phyloP scores from a whole-genome alignment of 805 yeast genomes.

The Metahyphopichia silvanorum region DNA sequence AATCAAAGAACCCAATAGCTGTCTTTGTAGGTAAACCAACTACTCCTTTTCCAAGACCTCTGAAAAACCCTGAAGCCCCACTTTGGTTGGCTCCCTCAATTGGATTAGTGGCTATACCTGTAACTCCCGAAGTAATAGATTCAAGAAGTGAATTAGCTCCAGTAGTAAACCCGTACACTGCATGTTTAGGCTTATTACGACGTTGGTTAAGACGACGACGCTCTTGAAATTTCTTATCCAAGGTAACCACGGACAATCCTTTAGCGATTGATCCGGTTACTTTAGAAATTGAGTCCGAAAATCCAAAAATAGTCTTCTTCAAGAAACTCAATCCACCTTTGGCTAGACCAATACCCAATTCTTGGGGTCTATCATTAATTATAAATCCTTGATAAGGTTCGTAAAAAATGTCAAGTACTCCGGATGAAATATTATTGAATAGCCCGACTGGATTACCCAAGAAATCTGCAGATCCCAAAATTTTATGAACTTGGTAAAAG shows the following conservation, averaged over 20 bases:
- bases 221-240: conserved; percentile 83
- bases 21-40: conserved; percentile 96
- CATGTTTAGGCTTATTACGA: conserved; percentile 79
- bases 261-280: conserved; percentile 93
- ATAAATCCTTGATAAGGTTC: conserved; percentile 97
- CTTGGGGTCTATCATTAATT: conserved; percentile 93
- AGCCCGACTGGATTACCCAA: conserved; percentile 97
- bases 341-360: conserved; percentile 90
- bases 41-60: conserved; percentile 92
- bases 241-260: conserved; percentile 86
- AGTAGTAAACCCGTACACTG: conserved; percentile 74
- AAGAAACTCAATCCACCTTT: conserved; percentile 94
- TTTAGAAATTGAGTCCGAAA: conserved; percentile 90
- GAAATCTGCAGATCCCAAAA: conserved; percentile 94
- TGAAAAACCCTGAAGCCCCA: conserved; percentile 90
- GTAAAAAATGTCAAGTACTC: conserved; percentile 93
- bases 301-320: conserved; percentile 91
- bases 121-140: conserved; percentile 80
- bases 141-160: conserved; percentile 91
- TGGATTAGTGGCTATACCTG: conserved; percentile 90
- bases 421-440: conserved; percentile 89
- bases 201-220: conserved; percentile 70
- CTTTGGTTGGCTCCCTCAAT: conserved; percentile 83
- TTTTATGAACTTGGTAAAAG: conserved; percentile 85
- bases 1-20: conserved; percentile 89